Evolutionary conservation across 2,329 filamentous ascomycete species (phyloP), one percentile per base, ranked within the genome.

Genomic region (Diplocarpon rosae): DNA sequence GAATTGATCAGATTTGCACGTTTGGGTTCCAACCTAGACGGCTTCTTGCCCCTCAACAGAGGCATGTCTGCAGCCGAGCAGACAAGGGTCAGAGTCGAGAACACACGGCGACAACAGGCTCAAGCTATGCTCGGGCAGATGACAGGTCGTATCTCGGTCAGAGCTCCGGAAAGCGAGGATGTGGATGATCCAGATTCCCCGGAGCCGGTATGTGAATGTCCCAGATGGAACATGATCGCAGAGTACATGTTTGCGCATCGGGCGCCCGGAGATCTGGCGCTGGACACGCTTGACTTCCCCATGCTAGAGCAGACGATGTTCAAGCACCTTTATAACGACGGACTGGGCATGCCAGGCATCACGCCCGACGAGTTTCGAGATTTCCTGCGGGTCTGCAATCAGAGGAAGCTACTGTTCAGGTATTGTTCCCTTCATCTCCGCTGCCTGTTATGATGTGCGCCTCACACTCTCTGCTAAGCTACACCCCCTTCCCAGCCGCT

Each of bases 241-340:
- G 12, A 34, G 13, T 40, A 40, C 20, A 28, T 39, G 35, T 37
- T 36, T 15, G 27, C 24, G 4, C 42, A 47, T 31, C 30, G 36
- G n/a, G 35, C 11, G 2, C 40, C 39, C 14, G 13, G 12, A 2
- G 10, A 47, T 14, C 14, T 47, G n/a, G 39, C 35, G 2, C 41
- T 47, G n/a, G 36, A 47, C 14, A 32, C 36, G 10, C 42, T 47
- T 20, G 32, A 35, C 13, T 43, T 43, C 13, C 34, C 37, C 5
- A 47, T 47, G 14, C 40, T 40, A 1, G 45, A 47, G 24, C 40
- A 34, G 16, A 47, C 39, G 1, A 10, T 47, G 12, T 40, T 31
- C 12, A 14, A n/a, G 5, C 34, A 47, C 15, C 35, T 47, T 7
- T 9, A 33, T 24, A 1, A 37, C 28, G 13, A 6, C 38, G 4